Percentiles rank a stretch among this genome's conserved stretches.
Conservation (phyloP, 495 filamentous ascomycete species). For the Filosporella fistucella region DNA sequence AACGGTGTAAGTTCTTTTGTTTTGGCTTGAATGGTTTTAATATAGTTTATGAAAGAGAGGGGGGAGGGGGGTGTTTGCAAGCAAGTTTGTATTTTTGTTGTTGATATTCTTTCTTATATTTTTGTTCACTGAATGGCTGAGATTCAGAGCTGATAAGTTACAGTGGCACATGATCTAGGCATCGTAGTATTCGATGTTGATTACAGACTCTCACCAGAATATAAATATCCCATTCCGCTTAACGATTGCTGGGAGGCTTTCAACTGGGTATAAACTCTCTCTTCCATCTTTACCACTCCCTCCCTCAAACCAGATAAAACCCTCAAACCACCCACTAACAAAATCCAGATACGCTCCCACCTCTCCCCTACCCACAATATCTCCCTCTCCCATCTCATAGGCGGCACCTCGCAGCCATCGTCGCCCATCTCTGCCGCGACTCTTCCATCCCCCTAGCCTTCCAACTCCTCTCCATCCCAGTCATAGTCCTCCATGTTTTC, state of each 20-base stretch:
- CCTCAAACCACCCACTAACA: not conserved
- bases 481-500: constrained; percentile 26
- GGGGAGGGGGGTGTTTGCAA: no score
- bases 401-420: constrained; percentile 42
- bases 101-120: no score
- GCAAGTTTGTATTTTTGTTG: no score
- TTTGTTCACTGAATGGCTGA: no score
- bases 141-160: no score
- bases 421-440: constrained; percentile 36
- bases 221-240: constrained; percentile 37
- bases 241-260: constrained; percentile 46
- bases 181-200: constrained; percentile 33
- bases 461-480: constrained; percentile 25
- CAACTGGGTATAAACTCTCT: constrained; percentile 31
- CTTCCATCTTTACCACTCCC: not conserved
- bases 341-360: not conserved
- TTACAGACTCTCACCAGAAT: constrained; percentile 41
- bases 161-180: constrained; percentile 27
- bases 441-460: constrained; percentile 19
- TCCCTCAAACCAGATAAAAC: not conserved
- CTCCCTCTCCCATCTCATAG: constrained; percentile 20
- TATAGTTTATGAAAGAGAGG: no score
- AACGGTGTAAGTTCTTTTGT: no score
- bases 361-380: not conserved
- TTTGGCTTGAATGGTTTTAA: no score